Evolutionary conservation across 352 stramenopile genomes (phyloP).

Genomic region (Phytophthora cryptogea): DNA sequence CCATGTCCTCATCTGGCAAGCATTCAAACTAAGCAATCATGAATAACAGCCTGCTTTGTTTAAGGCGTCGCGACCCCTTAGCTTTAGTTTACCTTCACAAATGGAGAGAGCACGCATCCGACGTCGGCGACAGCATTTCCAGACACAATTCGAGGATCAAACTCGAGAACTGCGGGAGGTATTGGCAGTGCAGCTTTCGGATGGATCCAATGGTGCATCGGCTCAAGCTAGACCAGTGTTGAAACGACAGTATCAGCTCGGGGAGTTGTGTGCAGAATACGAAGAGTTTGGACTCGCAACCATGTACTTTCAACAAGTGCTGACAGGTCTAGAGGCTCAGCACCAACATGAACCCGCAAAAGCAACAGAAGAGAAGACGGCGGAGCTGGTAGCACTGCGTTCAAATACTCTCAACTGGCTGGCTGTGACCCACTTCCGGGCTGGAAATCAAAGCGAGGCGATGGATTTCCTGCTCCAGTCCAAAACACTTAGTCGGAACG

Average conservation of each 20-base stretch:
- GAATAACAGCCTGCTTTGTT: neutral
- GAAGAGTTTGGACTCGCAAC: slow-evolving; percentile 36
- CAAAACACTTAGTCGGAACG: slow-evolving; percentile 33
- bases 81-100: neutral
- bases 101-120: slow-evolving; percentile 40
- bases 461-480: slow-evolving; percentile 45
- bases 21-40: slow-evolving; percentile 2
- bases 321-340: slow-evolving; percentile 22
- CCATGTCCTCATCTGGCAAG: too few relatives aligned
- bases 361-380: slow-evolving; percentile 2
- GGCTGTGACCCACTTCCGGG: slow-evolving; percentile 36
- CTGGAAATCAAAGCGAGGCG: slow-evolving; percentile 35
- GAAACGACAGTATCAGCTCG: slow-evolving; percentile 41
- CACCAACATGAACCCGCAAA: neutral
- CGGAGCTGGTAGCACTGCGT: slow-evolving; percentile 28
- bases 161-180: slow-evolving; percentile 29
- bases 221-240: slow-evolving; percentile 19
- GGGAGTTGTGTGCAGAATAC: slow-evolving; percentile 37
- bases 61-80: slow-evolving; percentile 4
- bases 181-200: slow-evolving; percentile 8
- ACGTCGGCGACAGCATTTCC: slow-evolving; percentile 39
- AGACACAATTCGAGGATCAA: slow-evolving; percentile 27
- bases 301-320: slow-evolving; percentile 41
- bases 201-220: neutral
- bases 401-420: slow-evolving; percentile 48